phyloP scores from a whole-genome alignment of 768 basidiomycete species.

The Pulveroboletus frians region DNA sequence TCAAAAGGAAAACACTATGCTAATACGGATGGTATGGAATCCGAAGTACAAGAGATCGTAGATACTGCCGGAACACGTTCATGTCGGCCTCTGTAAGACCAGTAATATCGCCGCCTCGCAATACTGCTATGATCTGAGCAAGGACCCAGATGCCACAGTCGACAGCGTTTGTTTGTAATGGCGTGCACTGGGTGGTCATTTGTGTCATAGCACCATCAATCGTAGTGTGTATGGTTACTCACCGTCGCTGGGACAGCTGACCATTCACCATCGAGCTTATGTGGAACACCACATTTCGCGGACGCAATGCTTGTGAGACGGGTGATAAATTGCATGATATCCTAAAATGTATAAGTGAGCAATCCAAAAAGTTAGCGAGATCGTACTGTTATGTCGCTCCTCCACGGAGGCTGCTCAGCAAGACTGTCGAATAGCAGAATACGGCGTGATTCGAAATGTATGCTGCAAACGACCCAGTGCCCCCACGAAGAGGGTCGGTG shows the following conservation, averaged over 20 bases:
- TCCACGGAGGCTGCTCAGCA: neutral
- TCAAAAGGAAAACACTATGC: neutral
- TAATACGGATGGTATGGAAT: neutral
- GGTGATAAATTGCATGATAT: neutral
- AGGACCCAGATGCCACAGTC: neutral
- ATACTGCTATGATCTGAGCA: neutral
- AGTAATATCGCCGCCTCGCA: neutral
- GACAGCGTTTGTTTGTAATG: neutral
- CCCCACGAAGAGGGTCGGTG: neutral
- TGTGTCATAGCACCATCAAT: neutral
- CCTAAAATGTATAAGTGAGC: neutral
- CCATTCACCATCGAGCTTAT: neutral
- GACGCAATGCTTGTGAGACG: neutral
- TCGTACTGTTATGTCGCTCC: neutral
- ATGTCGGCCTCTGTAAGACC: neutral
- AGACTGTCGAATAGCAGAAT: conserved; percentile 4
- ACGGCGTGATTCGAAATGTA: neutral
- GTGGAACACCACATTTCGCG: neutral
- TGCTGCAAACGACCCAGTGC: conserved; percentile 2
- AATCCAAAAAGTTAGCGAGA: too few relatives aligned
- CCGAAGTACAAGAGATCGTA: neutral
- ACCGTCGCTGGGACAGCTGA: neutral
- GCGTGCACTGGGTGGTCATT: neutral
- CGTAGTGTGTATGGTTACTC: neutral
- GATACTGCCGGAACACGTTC: neutral